Percentiles rank a stretch among this genome's conserved stretches.
These are phyloP conservation scores for Emergomyces pasteurianus DNA, from an alignment of 2,329 filamentous ascomycete species.

Conservation along the genomic window DNA sequence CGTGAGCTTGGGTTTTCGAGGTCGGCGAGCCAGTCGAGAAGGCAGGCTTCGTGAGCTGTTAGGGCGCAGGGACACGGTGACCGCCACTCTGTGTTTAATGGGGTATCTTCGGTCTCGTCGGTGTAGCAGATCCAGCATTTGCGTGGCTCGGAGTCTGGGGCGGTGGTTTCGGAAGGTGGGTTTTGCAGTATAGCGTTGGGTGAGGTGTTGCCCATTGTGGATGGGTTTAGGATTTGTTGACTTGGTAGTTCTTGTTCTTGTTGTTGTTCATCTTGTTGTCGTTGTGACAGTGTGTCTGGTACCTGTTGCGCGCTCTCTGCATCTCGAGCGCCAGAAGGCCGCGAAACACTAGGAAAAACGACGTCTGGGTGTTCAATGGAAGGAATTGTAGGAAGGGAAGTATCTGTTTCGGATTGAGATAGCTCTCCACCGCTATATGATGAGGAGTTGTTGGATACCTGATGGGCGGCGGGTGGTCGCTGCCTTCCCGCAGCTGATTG, in stretches of 20 bases:
- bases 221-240: conserved; percentile 2
- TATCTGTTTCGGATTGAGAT: not conserved
- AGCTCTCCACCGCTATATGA: conserved; percentile 10
- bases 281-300: not conserved
- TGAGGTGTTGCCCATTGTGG: not conserved
- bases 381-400: conserved; percentile 3
- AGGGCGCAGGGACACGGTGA: conserved; percentile 84
- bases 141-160: conserved; percentile 25
- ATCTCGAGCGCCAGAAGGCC: not conserved
- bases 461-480: conserved; percentile 11
- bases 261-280: too few relatives aligned
- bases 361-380: conserved; percentile 13
- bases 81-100: conserved; percentile 57
- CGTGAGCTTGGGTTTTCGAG: conserved; percentile 53
- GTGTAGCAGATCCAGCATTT: conserved; percentile 62
- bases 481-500: conserved; percentile 19
- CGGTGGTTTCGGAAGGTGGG: conserved; percentile 7
- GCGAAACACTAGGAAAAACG: not conserved
- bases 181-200: conserved; percentile 3
- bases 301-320: not conserved
- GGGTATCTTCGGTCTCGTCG: conserved; percentile 51
- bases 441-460: conserved; percentile 11
- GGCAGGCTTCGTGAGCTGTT: conserved; percentile 77
- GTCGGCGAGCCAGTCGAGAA: conserved; percentile 89
- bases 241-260: conserved; percentile 8